Conservation (phyloP, 2,329 filamentous ascomycete species). For the Xylariaceae sp. region DNA sequence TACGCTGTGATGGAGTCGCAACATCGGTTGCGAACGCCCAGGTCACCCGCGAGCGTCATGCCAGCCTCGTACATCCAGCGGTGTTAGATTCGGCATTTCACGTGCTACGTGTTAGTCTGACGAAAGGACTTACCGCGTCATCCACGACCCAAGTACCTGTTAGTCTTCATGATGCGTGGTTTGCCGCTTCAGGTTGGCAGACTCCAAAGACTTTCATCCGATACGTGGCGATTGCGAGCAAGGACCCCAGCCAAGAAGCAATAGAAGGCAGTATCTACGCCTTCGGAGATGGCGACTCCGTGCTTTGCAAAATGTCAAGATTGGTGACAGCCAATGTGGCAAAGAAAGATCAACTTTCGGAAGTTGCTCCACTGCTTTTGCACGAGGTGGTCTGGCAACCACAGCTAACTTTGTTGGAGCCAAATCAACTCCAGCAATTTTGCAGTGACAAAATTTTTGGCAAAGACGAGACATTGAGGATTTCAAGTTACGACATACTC, state of each 20-base stretch:
- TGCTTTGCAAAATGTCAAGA: slow-evolving; percentile 27
- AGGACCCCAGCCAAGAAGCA: slow-evolving; percentile 14
- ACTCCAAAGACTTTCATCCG: slow-evolving; percentile 25
- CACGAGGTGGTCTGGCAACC: slow-evolving; percentile 37
- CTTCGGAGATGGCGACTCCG: slow-evolving; percentile 28
- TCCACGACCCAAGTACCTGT: slow-evolving; percentile 29
- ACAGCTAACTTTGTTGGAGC: slow-evolving; percentile 33
- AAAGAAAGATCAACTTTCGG: slow-evolving; percentile 11
- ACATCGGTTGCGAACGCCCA: slow-evolving; percentile 23
- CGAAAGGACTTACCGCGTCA: slow-evolving; percentile 16
- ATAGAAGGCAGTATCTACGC: slow-evolving; percentile 29
- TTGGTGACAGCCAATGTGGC: slow-evolving; percentile 26
- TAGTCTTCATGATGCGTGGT: slow-evolving; percentile 31
- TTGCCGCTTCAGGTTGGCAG: slow-evolving; percentile 32
- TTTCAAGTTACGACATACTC: slow-evolving; percentile 20
- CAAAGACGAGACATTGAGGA: slow-evolving; percentile 22
- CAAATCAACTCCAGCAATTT: slow-evolving; percentile 22
- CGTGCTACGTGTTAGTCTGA: slow-evolving; percentile 23
- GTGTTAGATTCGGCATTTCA: slow-evolving; percentile 36
- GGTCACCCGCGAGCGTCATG: slow-evolving; percentile 18
- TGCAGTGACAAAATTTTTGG: slow-evolving; percentile 21
- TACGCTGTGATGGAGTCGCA: slow-evolving; percentile 27
- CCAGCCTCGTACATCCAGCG: slow-evolving; percentile 34
- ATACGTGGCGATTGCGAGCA: slow-evolving; percentile 20
- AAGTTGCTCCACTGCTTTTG: slow-evolving; percentile 27